These are phyloP conservation scores for Nigrograna mackinnonii DNA, from an alignment of 2,329 filamentous ascomycete species.

Conservation along the genomic window DNA sequence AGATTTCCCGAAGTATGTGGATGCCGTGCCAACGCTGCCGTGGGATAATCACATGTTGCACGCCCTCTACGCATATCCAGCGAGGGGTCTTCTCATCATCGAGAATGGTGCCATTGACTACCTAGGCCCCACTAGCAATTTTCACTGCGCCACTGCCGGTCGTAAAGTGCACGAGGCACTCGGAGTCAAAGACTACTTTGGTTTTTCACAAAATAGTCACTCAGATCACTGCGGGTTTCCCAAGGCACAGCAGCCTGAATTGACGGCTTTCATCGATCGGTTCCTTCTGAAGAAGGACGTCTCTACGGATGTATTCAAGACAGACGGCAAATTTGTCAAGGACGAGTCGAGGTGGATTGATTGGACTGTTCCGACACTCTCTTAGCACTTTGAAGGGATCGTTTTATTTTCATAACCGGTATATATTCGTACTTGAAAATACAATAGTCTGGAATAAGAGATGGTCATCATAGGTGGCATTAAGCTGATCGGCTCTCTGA, in stretches of 20 bases:
- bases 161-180: slow-evolving; percentile 54
- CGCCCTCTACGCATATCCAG: slow-evolving; percentile 50
- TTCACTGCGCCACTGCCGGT: slow-evolving; percentile 56
- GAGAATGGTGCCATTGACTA: slow-evolving; percentile 57
- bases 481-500: too few species aligned
- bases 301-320: slow-evolving; percentile 14
- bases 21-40: slow-evolving; percentile 40
- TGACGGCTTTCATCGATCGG: slow-evolving; percentile 55
- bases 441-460: too few species aligned
- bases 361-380: slow-evolving; percentile 5
- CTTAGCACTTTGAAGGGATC: too few species aligned
- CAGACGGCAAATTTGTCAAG: slow-evolving; percentile 7
- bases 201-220: slow-evolving; percentile 55
- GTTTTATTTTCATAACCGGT: too few species aligned
- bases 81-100: slow-evolving; percentile 54
- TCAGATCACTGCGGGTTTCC: slow-evolving; percentile 59
- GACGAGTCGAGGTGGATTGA: slow-evolving; percentile 11
- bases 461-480: too few species aligned
- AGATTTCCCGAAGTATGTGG: slow-evolving; percentile 11
- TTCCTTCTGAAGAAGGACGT: slow-evolving; percentile 35
- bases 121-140: slow-evolving; percentile 56
- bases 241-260: slow-evolving; percentile 24
- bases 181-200: slow-evolving; percentile 54
- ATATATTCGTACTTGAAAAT: too few species aligned
- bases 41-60: slow-evolving; percentile 60